Base-by-base conservation (phyloP, 202 grass and related monocot species). In the Setaria italica region DNA sequence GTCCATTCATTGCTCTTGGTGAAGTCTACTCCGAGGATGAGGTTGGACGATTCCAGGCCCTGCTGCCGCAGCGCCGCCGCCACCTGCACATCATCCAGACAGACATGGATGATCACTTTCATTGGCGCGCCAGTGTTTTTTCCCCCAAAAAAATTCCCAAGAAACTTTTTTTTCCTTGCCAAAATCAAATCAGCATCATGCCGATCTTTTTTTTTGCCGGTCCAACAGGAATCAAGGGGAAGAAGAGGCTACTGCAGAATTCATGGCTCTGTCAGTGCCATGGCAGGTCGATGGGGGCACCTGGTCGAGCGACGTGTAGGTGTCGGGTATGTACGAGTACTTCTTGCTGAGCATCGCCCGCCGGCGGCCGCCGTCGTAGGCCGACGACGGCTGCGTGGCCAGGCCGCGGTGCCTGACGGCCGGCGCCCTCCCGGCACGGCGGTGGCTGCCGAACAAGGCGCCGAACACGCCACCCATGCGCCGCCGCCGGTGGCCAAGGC, bases 1-100 rank as follows among this genome's bases (percentile, higher is more conserved):
- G 95, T 95, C 95, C 95, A 98, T 79, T 98, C 95, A 42, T 98
- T 98, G 89, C 95, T 98, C 89, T 95, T 98, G 83, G 95, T 98
- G 86, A 98, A 98, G 70, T 98, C 95, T 30, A 98, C 82, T 3
- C 95, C 95, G 2, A 98, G 84, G 41, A 98, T 98, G 10, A 98
- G 84, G 88, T 98, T 98, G 13, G 95, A 95, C 32, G 95, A 98
- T 86, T 98, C 95, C 4, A 98, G 86, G 3, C 95, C 95, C 53
- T 86, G 87, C 74, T 90, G 84, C 0, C 90, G 79, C 47, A 98
- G 70, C 7, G 91, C 91, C 74, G 90, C 67, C 20, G 82, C 53
- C 46, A 98, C 93, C 95, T n/a, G 19, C 55, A 9, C 17, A 7
- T 54, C 4, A 39, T 35, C 34, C 4, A 54, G 5, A 5, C 25